phyloP scores from a whole-genome alignment of 257 asterid genomes.

The Coffea canephora region DNA sequence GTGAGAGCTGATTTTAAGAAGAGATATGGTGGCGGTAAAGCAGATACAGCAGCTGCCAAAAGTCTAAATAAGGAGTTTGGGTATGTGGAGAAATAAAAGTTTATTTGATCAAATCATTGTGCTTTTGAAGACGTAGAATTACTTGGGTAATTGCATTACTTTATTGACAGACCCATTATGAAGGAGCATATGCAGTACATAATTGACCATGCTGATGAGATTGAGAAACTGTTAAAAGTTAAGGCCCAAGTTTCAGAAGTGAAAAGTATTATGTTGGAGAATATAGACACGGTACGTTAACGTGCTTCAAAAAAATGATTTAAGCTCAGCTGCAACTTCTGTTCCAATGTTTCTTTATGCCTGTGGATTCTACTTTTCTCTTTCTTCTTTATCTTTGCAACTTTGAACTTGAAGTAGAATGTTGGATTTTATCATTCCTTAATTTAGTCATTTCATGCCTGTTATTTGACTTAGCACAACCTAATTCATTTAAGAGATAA shows the following conservation, averaged over 20 bases:
- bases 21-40: slow-evolving; percentile 94
- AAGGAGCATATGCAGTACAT: slow-evolving; percentile 95
- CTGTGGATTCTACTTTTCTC: background rate
- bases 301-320: slow-evolving; percentile 3
- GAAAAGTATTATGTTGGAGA: slow-evolving; percentile 81
- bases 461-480: background rate
- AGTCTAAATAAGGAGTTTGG: slow-evolving; percentile 92
- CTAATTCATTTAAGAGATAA: background rate
- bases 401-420: background rate
- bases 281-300: slow-evolving; percentile 71
- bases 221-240: slow-evolving; percentile 83
- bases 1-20: slow-evolving; percentile 81
- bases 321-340: background rate
- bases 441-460: background rate
- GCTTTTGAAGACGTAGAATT: slow-evolving; percentile 4
- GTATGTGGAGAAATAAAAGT: slow-evolving; percentile 32
- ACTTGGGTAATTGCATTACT: background rate
- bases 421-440: background rate
- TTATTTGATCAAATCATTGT: background rate
- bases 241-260: slow-evolving; percentile 92
- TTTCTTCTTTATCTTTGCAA: background rate
- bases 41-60: slow-evolving; percentile 81
- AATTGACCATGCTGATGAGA: slow-evolving; percentile 85
- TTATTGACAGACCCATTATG: slow-evolving; percentile 57
- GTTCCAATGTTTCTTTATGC: background rate